These are phyloP conservation scores for Thraustochytrium striatum DNA, from an alignment of 352 stramenopile species.

Conservation along the genomic window DNA sequence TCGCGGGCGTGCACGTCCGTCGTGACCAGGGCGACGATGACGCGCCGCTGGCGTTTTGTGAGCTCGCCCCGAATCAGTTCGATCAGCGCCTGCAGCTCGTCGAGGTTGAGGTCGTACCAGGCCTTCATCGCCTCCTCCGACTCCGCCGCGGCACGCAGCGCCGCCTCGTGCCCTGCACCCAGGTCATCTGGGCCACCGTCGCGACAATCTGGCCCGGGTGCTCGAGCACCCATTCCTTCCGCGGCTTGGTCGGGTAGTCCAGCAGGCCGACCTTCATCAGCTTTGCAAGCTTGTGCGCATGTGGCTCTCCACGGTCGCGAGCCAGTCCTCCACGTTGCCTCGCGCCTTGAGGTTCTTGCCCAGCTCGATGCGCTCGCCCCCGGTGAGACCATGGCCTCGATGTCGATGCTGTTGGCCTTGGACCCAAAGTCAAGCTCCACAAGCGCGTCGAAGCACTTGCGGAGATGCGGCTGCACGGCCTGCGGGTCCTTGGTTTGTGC, in stretches of 20 bases:
- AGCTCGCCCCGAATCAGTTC: conserved; percentile 79
- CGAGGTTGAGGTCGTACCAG: conserved; percentile 63
- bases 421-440: conserved; percentile 51
- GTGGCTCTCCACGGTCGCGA: conserved; percentile 74
- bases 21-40: conserved; percentile 87
- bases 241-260: conserved; percentile 72
- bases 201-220: conserved; percentile 86
- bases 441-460: conserved; percentile 86
- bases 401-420: conserved; percentile 65
- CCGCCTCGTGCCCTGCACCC: conserved; percentile 85
- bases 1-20: conserved; percentile 93
- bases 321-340: conserved; percentile 56
- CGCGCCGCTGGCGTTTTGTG: conserved; percentile 70
- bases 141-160: conserved; percentile 55
- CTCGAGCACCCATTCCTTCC: conserved; percentile 80
- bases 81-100: conserved; percentile 84
- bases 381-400: conserved; percentile 83
- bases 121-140: conserved; percentile 4
- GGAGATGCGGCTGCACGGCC: conserved; percentile 83
- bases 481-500: conserved; percentile 88
- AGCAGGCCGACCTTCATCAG: conserved; percentile 75
- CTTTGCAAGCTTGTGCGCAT: conserved; percentile 80
- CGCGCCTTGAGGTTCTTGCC: conserved; percentile 84
- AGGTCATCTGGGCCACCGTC: conserved; percentile 87
- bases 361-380: conserved; percentile 77